Base-by-base conservation (phyloP, 805 yeast species). In the Lipomyces kockii region DNA sequence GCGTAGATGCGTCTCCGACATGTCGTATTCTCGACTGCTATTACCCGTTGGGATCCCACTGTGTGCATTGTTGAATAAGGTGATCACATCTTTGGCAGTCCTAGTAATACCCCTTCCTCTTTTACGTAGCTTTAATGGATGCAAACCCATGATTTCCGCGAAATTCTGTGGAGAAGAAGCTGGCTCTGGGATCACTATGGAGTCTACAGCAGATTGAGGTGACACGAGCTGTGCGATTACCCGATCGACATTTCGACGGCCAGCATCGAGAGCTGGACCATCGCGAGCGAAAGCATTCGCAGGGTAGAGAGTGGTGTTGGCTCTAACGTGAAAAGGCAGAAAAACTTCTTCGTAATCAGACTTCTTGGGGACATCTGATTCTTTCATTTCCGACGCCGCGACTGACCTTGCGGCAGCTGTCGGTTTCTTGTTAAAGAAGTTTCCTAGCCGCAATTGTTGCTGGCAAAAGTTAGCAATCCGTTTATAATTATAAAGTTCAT, bases 281-380 rank as follows among this genome's bases (percentile, higher is more conserved):
- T 55, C 52, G 2, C 52, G 60, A 8, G 55, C 14, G 59, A 69
- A 67, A 12, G 65, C 61, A 29, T 62, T 66, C 7, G 61, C 39
- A 14, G 68, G 70, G 63, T 58, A 72, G 8, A 76, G 55, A 5
- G 65, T 65, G 6, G 73, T 73, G 58, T 69, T 73, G 1, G 74
- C 43, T 61, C 77, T 76, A 59, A 76, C 69, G 52, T 74, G 76
- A 60, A 77, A 80, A 0, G 80, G 80, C 37, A 77, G 70, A 55
- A 80, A 77, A 7, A 62, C 58, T 8, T 59, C 32, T 39, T 74
- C 72, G 68, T 71, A 80, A 58, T 73, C 79, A 2, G 75, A 71
- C 49, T 64, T 63, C 11, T 39, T 63, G n/a, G 54, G 55, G 20
- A 39, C 54, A 4, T 56, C 39, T 14, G 58, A 32, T 34, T 20